phyloP scores from a whole-genome alignment of 202 grass and related monocot genomes.

The Dendrocalamus latiflorus region DNA sequence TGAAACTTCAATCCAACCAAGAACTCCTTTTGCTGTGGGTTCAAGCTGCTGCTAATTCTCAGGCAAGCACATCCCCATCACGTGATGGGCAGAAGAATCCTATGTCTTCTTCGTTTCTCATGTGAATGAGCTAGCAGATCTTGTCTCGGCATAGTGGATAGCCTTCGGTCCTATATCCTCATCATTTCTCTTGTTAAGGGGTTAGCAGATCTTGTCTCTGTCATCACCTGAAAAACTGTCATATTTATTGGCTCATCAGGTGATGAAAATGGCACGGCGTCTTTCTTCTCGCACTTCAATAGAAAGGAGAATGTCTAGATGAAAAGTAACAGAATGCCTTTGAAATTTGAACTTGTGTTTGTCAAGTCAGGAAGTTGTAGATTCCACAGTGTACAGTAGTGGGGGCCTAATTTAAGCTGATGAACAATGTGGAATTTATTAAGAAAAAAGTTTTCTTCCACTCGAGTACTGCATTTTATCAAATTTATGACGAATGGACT shows the following conservation, averaged over 20 bases:
- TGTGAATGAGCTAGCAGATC: conserved; percentile 26
- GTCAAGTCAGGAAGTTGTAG: background rate
- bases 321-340: background rate
- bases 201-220: conserved; percentile 17
- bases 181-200: background rate
- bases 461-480: background rate
- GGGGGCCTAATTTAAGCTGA: background rate
- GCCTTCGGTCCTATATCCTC: background rate
- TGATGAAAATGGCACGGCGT: background rate
- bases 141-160: background rate
- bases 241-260: background rate
- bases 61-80: conserved; percentile 3
- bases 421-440: background rate
- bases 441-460: background rate
- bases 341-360: background rate
- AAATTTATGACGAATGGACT: background rate
- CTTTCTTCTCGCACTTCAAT: background rate
- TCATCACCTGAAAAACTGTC: background rate
- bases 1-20: background rate
- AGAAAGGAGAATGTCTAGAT: background rate
- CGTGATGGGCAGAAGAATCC: conserved; percentile 9
- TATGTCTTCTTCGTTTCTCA: background rate
- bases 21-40: background rate
- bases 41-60: background rate
- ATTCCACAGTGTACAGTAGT: background rate